These are phyloP conservation scores for Phlebiopsis gigantea DNA, from an alignment of 768 basidiomycete species.

Conservation along the genomic window DNA sequence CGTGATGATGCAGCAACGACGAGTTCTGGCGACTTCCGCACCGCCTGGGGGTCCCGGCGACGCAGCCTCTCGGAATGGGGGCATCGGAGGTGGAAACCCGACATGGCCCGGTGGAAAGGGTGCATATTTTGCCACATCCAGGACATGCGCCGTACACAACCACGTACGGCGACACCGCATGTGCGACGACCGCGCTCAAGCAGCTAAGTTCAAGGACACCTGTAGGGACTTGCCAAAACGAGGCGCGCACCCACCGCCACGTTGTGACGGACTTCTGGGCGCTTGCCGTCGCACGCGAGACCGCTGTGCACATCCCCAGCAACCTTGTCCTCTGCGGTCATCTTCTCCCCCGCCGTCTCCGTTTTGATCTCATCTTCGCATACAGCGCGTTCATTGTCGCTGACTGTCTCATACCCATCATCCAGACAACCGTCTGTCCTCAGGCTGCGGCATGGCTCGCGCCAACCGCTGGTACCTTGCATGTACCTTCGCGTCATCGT, in stretches of 20 bases:
- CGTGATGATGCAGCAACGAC: not conserved
- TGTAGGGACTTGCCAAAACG: not conserved
- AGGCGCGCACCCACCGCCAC: conserved; percentile 4
- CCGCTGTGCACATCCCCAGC: not conserved
- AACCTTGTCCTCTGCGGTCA: not conserved
- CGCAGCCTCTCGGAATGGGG: not conserved
- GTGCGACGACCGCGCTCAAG: not conserved
- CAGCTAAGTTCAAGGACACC: not conserved
- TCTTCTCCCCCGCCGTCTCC: not conserved
- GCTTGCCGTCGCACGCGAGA: not conserved
- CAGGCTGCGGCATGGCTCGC: conserved; percentile 11
- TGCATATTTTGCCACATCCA: not conserved
- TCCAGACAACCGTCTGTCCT: not conserved
- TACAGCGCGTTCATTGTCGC: too few relatives aligned
- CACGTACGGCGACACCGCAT: not conserved
- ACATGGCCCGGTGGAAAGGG: not conserved
- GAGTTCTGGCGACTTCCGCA: not conserved
- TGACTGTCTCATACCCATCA: too few relatives aligned
- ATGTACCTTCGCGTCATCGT: conserved; percentile 19
- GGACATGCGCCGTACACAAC: not conserved
- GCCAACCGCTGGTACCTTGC: conserved; percentile 16
- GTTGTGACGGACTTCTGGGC: conserved; percentile 1
- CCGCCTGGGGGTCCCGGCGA: not conserved
- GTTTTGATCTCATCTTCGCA: too few relatives aligned
- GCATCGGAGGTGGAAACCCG: not conserved